phyloP scores from a whole-genome alignment of 495 filamentous ascomycete genomes.

The Penicillium longicatenatum region DNA sequence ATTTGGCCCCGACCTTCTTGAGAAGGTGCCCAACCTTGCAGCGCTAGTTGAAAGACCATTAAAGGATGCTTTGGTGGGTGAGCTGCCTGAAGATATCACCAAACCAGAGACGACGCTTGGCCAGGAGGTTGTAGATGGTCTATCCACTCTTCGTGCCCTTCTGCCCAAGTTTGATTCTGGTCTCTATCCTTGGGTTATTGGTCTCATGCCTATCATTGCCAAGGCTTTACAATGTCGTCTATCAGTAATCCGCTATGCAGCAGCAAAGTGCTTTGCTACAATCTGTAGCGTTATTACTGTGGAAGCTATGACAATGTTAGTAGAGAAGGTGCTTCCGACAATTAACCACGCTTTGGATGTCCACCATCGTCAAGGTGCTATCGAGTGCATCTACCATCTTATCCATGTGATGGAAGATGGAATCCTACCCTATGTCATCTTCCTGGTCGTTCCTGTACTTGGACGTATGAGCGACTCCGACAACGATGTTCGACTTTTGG shows the following conservation, averaged over 20 bases:
- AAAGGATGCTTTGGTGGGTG: slow-evolving; percentile 68
- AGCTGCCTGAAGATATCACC: slow-evolving; percentile 68
- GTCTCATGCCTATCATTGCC: slow-evolving; percentile 81
- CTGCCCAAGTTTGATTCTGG: slow-evolving; percentile 76
- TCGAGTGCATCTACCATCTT: slow-evolving; percentile 91
- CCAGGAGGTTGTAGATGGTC: slow-evolving; percentile 88
- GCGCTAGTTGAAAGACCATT: slow-evolving; percentile 80
- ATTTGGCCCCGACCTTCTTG: slow-evolving; percentile 76
- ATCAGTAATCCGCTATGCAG: slow-evolving; percentile 92
- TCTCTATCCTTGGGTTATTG: slow-evolving; percentile 75
- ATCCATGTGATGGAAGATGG: slow-evolving; percentile 98
- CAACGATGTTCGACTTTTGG: slow-evolving; percentile 89
- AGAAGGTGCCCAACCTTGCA: slow-evolving; percentile 77
- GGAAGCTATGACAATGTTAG: slow-evolving; percentile 91
- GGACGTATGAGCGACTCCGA: slow-evolving; percentile 99
- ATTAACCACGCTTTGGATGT: slow-evolving; percentile 88
- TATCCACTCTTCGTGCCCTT: slow-evolving; percentile 90
- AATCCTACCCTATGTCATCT: slow-evolving; percentile 97
- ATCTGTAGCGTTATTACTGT: slow-evolving; percentile 95
- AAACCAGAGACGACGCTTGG: slow-evolving; percentile 72
- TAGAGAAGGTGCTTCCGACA: slow-evolving; percentile 87
- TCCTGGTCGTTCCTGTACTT: slow-evolving; percentile 96
- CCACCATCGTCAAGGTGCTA: slow-evolving; percentile 84
- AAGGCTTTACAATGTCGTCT: slow-evolving; percentile 83
- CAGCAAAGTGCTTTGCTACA: slow-evolving; percentile 95